phyloP scores from a whole-genome alignment of 2,329 filamentous ascomycete species.

The Fusarium buharicum region DNA sequence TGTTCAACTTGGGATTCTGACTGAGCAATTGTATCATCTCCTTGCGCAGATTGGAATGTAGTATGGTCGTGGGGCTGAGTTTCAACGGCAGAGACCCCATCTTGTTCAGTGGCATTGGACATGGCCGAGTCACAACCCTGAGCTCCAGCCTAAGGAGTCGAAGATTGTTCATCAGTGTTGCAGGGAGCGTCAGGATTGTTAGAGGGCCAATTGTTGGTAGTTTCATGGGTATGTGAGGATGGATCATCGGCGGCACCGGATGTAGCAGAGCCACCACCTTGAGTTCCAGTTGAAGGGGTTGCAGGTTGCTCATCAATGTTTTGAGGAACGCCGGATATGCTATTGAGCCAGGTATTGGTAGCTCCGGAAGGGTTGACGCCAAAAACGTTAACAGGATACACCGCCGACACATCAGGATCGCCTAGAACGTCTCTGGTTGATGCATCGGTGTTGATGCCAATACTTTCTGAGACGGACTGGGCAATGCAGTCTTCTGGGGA shows the following conservation, averaged over 20 bases:
- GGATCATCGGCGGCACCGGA: too few relatives aligned
- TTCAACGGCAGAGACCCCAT: too few relatives aligned
- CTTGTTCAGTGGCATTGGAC: too few relatives aligned
- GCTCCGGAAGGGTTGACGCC: neutral
- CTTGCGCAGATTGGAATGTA: neutral
- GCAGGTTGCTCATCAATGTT: too few relatives aligned
- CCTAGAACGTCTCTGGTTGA: neutral
- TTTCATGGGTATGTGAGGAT: too few relatives aligned
- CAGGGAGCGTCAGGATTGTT: neutral
- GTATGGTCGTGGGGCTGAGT: neutral
- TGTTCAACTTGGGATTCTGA: neutral
- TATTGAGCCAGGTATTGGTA: too few relatives aligned
- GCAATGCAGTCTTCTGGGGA: neutral
- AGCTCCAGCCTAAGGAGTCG: neutral
- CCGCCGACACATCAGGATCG: neutral
- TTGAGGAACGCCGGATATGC: too few relatives aligned
- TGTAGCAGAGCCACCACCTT: too few relatives aligned
- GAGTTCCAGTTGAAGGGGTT: too few relatives aligned
- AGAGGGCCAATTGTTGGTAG: too few relatives aligned
- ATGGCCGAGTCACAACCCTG: too few relatives aligned
- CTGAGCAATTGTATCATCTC: neutral
- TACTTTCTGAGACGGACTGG: neutral
- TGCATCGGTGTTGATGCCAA: neutral
- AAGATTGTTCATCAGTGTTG: neutral
- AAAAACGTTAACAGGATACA: neutral